Evolutionary conservation across 148 eudicot species (phyloP).

Genomic region (Polygonum aviculare): DNA sequence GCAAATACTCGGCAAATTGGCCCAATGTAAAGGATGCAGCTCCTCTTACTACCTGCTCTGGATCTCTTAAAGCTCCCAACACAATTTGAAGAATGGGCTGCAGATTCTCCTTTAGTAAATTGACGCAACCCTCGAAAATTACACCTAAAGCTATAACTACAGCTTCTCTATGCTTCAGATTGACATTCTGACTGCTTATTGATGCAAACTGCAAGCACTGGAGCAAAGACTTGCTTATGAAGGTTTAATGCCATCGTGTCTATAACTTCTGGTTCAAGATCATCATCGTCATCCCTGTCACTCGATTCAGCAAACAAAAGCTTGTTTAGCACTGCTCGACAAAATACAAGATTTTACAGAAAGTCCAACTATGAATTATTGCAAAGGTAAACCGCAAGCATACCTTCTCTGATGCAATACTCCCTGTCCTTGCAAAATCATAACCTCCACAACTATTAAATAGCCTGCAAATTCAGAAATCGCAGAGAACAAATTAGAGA

Average conservation of each 20-base stretch:
- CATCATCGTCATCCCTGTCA: conserved; percentile 67
- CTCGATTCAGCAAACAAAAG: conserved; percentile 85
- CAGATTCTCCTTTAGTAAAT: conserved; percentile 61
- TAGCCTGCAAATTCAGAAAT: too few relatives aligned
- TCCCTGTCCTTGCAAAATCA: conserved; percentile 93
- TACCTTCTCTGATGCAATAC: conserved; percentile 54
- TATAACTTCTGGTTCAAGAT: conserved; percentile 90
- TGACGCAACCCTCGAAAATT: conserved; percentile 79
- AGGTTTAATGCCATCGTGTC: conserved; percentile 90
- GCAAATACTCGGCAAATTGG: conserved; percentile 92
- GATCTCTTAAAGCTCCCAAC: conserved; percentile 84
- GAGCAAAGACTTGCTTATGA: conserved; percentile 69
- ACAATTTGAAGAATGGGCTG: conserved; percentile 77
- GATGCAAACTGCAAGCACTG: conserved; percentile 85
- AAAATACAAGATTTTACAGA: too few relatives aligned
- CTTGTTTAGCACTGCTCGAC: too few relatives aligned
- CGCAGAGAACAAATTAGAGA: too few relatives aligned
- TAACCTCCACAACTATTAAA: conserved; percentile 59
- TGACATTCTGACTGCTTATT: conserved; percentile 53
- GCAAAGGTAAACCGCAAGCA: conserved; percentile 1
- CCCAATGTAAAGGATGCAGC: conserved; percentile 94
- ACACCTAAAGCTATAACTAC: conserved; percentile 84
- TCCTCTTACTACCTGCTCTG: conserved; percentile 93
- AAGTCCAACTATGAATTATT: neutral
- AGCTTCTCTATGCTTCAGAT: conserved; percentile 88